Evolutionary conservation across 768 basidiomycete species (phyloP), one percentile per base, ranked within the genome.

Genomic region (Calocybe gangraenosa): DNA sequence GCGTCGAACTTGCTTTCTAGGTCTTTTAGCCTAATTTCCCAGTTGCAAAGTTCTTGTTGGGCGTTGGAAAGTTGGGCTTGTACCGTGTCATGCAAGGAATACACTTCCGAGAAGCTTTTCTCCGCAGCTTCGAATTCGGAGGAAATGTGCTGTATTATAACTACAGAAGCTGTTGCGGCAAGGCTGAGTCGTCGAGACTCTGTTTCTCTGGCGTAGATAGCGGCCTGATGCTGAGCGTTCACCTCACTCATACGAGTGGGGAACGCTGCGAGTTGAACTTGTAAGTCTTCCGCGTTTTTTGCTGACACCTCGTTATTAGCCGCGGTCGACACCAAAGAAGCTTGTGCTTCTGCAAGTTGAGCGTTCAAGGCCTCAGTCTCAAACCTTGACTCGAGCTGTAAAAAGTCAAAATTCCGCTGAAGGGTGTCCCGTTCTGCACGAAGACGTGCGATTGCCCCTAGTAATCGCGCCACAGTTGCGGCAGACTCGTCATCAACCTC

Each of bases 321-420:
- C 52, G 50, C 35, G 6, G 60, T 46, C 40, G 64, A 56, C 21
- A 51, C 47, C 11, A 28, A 5, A 5, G 62, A 58, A 7, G 52
- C 49, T 3, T 61, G 58, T 22, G 37, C 28, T 3, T 35, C 25
- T 1, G 67, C 59, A 17, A 84, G 63, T 46, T 75, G 76, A 25
- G 69, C 66, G 55, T 82, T 73, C 38, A 84, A 61, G 0, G 79
- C 74, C 48, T 87, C 75, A 13, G 80, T 72, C 2, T 78, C 66
- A 54, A 87, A 84, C 51, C 68, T 76, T 19, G 79, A 77, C 63
- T 91, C 87, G 2, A 71, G 68, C 51, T 84, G 74, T 43, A 84
- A 65, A 61, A 89, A 91, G 39, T 84, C 73, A 11, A 90, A 62
- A 43, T 83, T 74, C 5, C 81, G 73, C 40, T 73, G 73, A 20